These are phyloP conservation scores for Beauveria varroae DNA, from an alignment of 2,329 filamentous ascomycete genomes.

Conservation along the genomic window DNA sequence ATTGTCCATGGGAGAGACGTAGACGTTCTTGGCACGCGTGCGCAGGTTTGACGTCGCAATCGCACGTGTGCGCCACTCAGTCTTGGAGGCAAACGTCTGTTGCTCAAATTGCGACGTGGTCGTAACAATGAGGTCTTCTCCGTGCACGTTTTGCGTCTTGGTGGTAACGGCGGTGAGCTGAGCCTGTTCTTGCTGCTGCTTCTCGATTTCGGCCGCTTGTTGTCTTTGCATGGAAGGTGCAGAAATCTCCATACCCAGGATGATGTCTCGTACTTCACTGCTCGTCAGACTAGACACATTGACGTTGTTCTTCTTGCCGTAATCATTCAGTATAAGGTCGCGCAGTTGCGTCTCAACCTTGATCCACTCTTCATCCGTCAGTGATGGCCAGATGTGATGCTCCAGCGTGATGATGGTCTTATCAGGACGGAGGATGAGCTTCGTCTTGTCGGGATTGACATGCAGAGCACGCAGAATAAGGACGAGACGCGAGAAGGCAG, in stretches of 20 bases:
- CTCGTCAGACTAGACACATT: constrained; percentile 95
- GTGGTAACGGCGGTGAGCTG: constrained; percentile 96
- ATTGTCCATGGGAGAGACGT: constrained; percentile 92
- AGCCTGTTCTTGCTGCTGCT: constrained; percentile 94
- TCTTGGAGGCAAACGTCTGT: constrained; percentile 96
- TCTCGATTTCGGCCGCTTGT: constrained; percentile 97
- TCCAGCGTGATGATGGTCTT: constrained; percentile 98
- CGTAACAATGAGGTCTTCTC: constrained; percentile 96
- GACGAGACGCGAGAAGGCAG: constrained; percentile 91
- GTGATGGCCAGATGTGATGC: constrained; percentile 95
- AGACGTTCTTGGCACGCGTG: constrained; percentile 94
- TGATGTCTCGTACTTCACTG: constrained; percentile 96
- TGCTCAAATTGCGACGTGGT: constrained; percentile 98
- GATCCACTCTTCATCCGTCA: constrained; percentile 96
- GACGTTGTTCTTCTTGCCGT: constrained; percentile 99
- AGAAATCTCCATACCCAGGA: constrained; percentile 98
- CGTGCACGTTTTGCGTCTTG: constrained; percentile 94
- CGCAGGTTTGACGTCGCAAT: constrained; percentile 95
- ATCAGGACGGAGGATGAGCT: constrained; percentile 87
- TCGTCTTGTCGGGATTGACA: constrained; percentile 98
- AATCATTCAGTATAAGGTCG: constrained; percentile 95
- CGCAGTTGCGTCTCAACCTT: constrained; percentile 97
- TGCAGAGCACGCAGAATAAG: constrained; percentile 90
- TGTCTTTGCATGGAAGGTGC: constrained; percentile 97
- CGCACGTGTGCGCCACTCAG: constrained; percentile 93